Percentiles rank a stretch among this genome's conserved stretches.
Conservation (phyloP, 2,329 filamentous ascomycete genomes). For the Penicillium sp. region DNA sequence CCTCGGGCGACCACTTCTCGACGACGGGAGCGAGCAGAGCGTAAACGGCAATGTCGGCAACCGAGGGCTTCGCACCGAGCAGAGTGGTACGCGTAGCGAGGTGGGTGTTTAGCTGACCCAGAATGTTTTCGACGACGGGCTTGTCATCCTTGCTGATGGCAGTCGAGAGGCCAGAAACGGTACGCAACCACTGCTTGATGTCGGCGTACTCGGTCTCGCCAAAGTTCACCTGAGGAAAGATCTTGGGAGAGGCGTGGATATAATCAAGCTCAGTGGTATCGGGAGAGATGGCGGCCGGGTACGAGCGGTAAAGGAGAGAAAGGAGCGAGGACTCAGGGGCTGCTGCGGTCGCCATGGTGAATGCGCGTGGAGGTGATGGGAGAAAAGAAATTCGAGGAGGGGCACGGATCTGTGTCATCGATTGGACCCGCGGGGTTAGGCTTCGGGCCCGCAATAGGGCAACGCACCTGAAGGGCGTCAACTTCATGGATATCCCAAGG, state of each 20-base stretch:
- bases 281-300: constrained; percentile 38
- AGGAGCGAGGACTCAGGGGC: constrained; percentile 43
- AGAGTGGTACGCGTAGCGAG: constrained; percentile 84
- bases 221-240: constrained; percentile 68
- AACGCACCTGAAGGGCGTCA: constrained; percentile 18
- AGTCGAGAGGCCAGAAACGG: constrained; percentile 64
- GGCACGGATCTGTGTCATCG: constrained; percentile 25
- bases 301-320: constrained; percentile 44
- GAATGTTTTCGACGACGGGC: constrained; percentile 56
- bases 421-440: constrained; percentile 25
- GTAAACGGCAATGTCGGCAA: constrained; percentile 82
- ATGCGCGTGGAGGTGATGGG: constrained; percentile 24
- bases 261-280: constrained; percentile 43
- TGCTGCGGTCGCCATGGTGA: constrained; percentile 31
- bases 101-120: constrained; percentile 78
- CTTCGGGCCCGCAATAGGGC: constrained; percentile 24
- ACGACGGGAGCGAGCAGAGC: constrained; percentile 71
- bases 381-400: constrained; percentile 30
- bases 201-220: constrained; percentile 75
- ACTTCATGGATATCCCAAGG: constrained; percentile 17
- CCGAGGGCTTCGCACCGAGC: constrained; percentile 81
- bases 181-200: constrained; percentile 83
- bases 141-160: constrained; percentile 49
- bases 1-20: constrained; percentile 72
- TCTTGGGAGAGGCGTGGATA: constrained; percentile 51